Evolutionary conservation across 176 grass and related monocot species (phyloP), one percentile per base, ranked within the genome.

Genomic region (Dendrocalamus sinicus): DNA sequence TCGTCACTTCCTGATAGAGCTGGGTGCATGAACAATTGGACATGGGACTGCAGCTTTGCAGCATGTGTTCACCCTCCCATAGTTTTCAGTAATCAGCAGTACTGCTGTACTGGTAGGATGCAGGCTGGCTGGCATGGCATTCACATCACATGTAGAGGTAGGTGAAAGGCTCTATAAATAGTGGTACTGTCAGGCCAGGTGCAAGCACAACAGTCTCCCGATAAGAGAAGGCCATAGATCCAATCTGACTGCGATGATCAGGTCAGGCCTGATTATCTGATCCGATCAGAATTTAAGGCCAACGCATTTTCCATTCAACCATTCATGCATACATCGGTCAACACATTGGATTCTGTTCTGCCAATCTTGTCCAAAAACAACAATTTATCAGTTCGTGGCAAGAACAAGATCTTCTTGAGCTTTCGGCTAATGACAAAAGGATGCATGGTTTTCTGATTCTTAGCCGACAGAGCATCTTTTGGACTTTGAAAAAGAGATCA

Each of bases 321-420:
- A 28, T 19, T 32, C 20, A 6, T 40, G 5, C 37, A 9, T 9
- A 45, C 28, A 19, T 0, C 16, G 58, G 59, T 75, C 81, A 50
- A 66, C 30, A 70, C 79, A 61, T 70, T 35, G 61, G 79, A 82
- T 88, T 83, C 53, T 59, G 71, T 70, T 76, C 13, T 24, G 16
- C 70, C 19, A 15, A 3, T 68, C 59, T 35, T 75, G 39, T 68
- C 50, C 2, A 6, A 11, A 73, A 54, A 68, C 44, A 45, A 30
- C 41, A 73, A 52, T 52, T 74, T 74, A 26, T 37, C 20, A 60
- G 20, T n/a, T 23, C 32, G 53, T 61, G 55, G 37, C 20, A 44
- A 45, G 39, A 44, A 44, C 10, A 61, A 26, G 22, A n/a, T 58
- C 11, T 75, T 35, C 35, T 45, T 13, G 7, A 37, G 15, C 60